phyloP scores from a whole-genome alignment of 768 basidiomycete species.

The Mycena floridula region DNA sequence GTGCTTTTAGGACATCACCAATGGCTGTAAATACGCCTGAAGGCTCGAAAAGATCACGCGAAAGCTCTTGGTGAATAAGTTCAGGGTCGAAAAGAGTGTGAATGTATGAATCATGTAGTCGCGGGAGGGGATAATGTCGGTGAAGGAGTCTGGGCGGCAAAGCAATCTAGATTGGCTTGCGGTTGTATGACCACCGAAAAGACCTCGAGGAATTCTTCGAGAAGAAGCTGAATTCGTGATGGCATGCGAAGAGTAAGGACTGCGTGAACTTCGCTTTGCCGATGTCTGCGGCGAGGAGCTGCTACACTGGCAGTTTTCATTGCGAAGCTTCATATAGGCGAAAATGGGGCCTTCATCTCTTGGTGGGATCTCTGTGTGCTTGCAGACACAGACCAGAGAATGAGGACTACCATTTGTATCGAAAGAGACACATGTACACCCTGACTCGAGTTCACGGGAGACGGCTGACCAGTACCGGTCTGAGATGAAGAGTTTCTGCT shows the following conservation, averaged over 20 bases:
- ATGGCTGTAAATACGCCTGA: conserved; percentile 72
- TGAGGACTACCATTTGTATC: conserved; percentile 52
- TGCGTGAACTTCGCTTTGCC: no score
- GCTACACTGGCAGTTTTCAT: no score
- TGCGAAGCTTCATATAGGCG: conserved; percentile 31
- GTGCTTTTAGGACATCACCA: conserved; percentile 77
- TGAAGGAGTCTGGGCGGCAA: conserved; percentile 39
- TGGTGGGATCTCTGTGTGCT: conserved; percentile 34
- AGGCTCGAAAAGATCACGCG: conserved; percentile 71
- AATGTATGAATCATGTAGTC: conserved; percentile 60
- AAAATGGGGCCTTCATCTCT: conserved; percentile 29
- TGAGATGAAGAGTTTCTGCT: conserved; percentile 62
- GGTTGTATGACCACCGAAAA: conserved; percentile 83
- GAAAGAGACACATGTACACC: conserved; percentile 82
- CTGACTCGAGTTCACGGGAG: conserved; percentile 66
- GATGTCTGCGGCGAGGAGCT: no score
- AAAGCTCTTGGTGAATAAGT: conserved; percentile 78
- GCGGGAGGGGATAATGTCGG: conserved; percentile 14
- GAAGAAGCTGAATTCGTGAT: conserved; percentile 63
- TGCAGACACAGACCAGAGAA: conserved; percentile 51
- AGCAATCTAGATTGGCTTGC: neutral
- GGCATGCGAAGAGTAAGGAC: conserved; percentile 61
- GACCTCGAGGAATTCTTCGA: conserved; percentile 75
- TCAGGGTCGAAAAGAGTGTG: conserved; percentile 75
- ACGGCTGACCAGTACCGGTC: conserved; percentile 87